These are phyloP conservation scores for Clavulina sp. DNA, from an alignment of 768 basidiomycete genomes.

Conservation along the genomic window DNA sequence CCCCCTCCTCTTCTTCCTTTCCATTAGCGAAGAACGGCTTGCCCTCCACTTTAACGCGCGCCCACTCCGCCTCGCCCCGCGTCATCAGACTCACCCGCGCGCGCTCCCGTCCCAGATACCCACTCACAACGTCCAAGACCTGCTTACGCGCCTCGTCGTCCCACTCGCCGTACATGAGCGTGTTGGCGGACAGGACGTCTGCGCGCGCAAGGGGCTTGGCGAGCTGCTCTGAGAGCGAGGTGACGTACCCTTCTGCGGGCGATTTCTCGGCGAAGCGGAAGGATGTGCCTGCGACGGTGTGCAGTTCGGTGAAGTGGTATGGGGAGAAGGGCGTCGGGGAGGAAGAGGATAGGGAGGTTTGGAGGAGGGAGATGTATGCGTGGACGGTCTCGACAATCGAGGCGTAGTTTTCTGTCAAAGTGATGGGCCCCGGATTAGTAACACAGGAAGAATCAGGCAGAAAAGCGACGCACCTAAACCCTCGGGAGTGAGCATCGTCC, in stretches of 20 bases:
- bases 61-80: constrained; percentile 41
- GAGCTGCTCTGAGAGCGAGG: constrained; percentile 57
- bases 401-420: constrained; percentile 5
- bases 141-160: constrained; percentile 41
- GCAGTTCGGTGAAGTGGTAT: constrained; percentile 64
- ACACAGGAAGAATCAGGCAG: constrained; percentile 24
- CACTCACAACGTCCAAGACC: constrained; percentile 40
- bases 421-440: constrained; percentile 28
- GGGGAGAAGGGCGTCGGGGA: constrained; percentile 20
- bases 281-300: constrained; percentile 46
- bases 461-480: constrained; percentile 55
- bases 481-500: constrained; percentile 58
- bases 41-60: constrained; percentile 33
- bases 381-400: constrained; percentile 5
- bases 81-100: constrained; percentile 65
- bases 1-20: constrained; percentile 12
- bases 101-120: no score
- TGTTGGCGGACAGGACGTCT: constrained; percentile 50
- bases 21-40: constrained; percentile 9
- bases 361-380: constrained; percentile 21
- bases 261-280: constrained; percentile 83
- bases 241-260: constrained; percentile 62
- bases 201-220: constrained; percentile 68
- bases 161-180: constrained; percentile 61
- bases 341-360: no score